Evolutionary conservation across 2,329 filamentous ascomycete species (phyloP), one percentile per base, ranked within the genome.

Genomic region (Epichloe sylvatica): DNA sequence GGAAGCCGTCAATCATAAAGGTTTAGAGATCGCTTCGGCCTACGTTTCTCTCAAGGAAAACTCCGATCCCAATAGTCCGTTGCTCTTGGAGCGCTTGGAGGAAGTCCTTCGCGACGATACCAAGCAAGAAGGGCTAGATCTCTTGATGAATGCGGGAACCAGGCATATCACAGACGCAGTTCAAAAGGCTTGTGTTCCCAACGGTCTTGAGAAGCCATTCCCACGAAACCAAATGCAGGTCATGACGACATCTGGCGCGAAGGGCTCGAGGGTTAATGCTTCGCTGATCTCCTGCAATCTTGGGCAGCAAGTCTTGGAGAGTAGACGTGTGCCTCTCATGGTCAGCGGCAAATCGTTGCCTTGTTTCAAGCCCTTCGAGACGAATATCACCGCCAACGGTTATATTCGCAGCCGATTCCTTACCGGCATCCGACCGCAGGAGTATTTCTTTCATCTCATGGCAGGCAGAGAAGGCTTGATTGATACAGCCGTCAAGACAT

Each of bases 361-460:
- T 5, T 96, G 90, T 60, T 98, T 97, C 70, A 85, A 81, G 60
- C 86, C 90, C 1, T 97, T 85, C 60, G 92, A 98, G 58, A 91
- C 90, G 0, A 81, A 89, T 56, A 78, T 94, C 6, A 78, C 89
- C 57, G 92, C 92, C 47, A 90, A 90, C 60, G 92, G 92, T 17
- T 98, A 94, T 67, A 86, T 98, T 55, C 85, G 86, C 46, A 88
- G 94, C 62, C 88, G 92, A 64, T 98, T 98, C 78, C 84, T 98
- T 74, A 98, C 94, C 23, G 92, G 92, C 52, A 92, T 98, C 53
- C 82, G 91, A 49, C 92, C 92, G 4, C 92, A 98, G 62, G 94
- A 98, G 65, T 98, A 96, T 67, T 98, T 91, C 66, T 98, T 98
- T 74, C 92, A 98, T 77, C 89, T 94, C 67, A 98, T 98, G 94